These are phyloP conservation scores for Filosporella fistucella DNA, from an alignment of 495 filamentous ascomycete species.

Conservation along the genomic window DNA sequence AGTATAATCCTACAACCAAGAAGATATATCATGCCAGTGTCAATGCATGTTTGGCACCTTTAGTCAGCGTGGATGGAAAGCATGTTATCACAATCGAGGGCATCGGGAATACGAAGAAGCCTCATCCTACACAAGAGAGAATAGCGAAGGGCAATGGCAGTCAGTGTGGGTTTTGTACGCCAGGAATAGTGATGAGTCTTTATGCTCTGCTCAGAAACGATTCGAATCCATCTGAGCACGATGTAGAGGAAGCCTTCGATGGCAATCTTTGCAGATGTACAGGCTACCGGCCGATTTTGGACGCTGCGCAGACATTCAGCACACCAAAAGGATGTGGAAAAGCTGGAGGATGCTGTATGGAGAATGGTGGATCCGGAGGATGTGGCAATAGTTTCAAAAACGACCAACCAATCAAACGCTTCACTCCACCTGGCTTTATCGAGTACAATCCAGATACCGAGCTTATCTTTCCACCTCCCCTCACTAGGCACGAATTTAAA, in stretches of 20 bases:
- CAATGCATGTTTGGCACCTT: constrained; percentile 90
- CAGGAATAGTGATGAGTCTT: constrained; percentile 94
- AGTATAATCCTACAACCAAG: constrained; percentile 86
- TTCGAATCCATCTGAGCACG: constrained; percentile 60
- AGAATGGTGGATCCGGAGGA: constrained; percentile 43
- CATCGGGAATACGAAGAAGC: constrained; percentile 84
- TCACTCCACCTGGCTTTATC: constrained; percentile 83
- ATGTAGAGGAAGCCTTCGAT: constrained; percentile 87
- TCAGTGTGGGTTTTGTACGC: constrained; percentile 85
- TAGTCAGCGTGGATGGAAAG: constrained; percentile 92
- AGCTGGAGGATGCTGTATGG: constrained; percentile 67
- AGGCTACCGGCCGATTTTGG: constrained; percentile 89
- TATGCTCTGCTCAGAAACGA: constrained; percentile 81
- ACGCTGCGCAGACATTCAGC: constrained; percentile 79
- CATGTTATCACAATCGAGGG: constrained; percentile 98
- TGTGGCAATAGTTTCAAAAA: constrained; percentile 43
- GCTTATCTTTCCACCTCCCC: constrained; percentile 84
- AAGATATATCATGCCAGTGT: constrained; percentile 75
- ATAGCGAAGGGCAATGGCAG: constrained; percentile 71
- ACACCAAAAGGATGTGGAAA: constrained; percentile 48
- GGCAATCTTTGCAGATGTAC: constrained; percentile 96
- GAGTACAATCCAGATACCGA: constrained; percentile 90
- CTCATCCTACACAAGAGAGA: constrained; percentile 89
- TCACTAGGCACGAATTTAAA: constrained; percentile 76
- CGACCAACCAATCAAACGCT: constrained; percentile 52